Percentiles rank a stretch among this genome's conserved stretches.
Conservation (phyloP, 2,329 filamentous ascomycete species). For the Metarhizium brunneum region DNA sequence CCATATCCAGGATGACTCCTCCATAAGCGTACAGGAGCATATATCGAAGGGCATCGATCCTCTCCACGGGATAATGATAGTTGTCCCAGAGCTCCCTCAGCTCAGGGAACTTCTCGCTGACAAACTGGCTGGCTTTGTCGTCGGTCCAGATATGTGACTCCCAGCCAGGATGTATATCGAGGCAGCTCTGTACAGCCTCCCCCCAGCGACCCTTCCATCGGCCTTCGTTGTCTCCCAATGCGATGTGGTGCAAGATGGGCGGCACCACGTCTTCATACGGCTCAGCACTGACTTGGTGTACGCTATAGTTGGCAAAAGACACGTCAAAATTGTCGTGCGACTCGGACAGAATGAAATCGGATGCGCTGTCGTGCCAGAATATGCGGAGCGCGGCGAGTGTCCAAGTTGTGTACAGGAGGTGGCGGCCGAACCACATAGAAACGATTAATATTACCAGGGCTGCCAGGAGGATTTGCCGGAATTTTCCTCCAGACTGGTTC, state of each 20-base stretch:
- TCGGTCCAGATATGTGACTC: slow-evolving; percentile 16
- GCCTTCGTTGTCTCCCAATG: slow-evolving; percentile 16
- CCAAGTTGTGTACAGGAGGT: slow-evolving; percentile 16
- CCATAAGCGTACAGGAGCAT: slow-evolving; percentile 25
- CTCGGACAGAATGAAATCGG: slow-evolving; percentile 19
- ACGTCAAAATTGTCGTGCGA: slow-evolving; percentile 21
- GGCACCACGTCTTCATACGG: slow-evolving; percentile 22
- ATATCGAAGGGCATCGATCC: slow-evolving; percentile 62
- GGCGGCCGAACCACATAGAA: slow-evolving; percentile 10
- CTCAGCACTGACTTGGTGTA: slow-evolving; percentile 16
- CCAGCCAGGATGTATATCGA: slow-evolving; percentile 24
- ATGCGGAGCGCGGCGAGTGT: slow-evolving; percentile 19
- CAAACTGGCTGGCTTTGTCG: slow-evolving; percentile 10
- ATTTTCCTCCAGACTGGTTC: slow-evolving; percentile 4
- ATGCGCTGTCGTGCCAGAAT: slow-evolving; percentile 15
- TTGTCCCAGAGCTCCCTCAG: slow-evolving; percentile 30
- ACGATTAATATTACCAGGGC: slow-evolving; percentile 4
- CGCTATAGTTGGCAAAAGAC: slow-evolving; percentile 22
- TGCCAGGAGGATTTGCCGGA: slow-evolving; percentile 5
- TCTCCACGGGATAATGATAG: slow-evolving; percentile 61
- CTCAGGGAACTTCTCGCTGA: slow-evolving; percentile 13
- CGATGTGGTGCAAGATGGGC: slow-evolving; percentile 25
- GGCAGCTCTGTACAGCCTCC: slow-evolving; percentile 20
- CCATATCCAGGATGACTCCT: slow-evolving; percentile 16
- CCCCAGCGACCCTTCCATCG: slow-evolving; percentile 16